Percentiles rank a stretch among this genome's conserved stretches.
Conservation (phyloP, 164 flowering plant species). For the Umbilicus rupestris region DNA sequence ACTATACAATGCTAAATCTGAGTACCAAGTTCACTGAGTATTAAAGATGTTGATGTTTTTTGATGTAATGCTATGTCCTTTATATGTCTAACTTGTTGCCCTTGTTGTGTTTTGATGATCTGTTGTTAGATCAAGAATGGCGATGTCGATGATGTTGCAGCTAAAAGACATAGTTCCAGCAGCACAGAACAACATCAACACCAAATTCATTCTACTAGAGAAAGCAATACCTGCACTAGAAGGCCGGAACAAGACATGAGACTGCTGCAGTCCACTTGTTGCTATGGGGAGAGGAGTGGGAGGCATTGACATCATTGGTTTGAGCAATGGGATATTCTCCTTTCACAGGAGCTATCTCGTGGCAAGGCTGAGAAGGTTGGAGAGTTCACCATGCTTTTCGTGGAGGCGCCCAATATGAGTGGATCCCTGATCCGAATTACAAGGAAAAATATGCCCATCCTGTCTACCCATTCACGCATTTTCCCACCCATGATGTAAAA, state of each 20-base stretch:
- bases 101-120: too few species aligned
- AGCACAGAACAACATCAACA: too few species aligned
- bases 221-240: constrained; percentile 33
- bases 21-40: too few species aligned
- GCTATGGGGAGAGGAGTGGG: constrained; percentile 76
- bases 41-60: too few species aligned
- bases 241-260: constrained; percentile 51
- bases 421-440: constrained; percentile 33
- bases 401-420: constrained; percentile 73
- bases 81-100: too few species aligned
- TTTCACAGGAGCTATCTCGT: constrained; percentile 35
- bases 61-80: too few species aligned
- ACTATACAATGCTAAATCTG: too few species aligned
- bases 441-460: background rate
- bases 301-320: constrained; percentile 52
- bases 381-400: constrained; percentile 56
- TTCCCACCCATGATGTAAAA: background rate
- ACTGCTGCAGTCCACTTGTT: constrained; percentile 79
- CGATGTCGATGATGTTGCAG: too few species aligned
- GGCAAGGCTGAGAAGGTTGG: constrained; percentile 67
- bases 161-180: too few species aligned
- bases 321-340: constrained; percentile 63
- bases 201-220: constrained; percentile 53
- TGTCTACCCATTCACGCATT: background rate
- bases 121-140: too few species aligned